A percentile compares a stretch with the other conserved stretches of the same genome.
Evolutionary conservation across 345 rosid species (phyloP).

Genomic region (Citrus sp.): DNA sequence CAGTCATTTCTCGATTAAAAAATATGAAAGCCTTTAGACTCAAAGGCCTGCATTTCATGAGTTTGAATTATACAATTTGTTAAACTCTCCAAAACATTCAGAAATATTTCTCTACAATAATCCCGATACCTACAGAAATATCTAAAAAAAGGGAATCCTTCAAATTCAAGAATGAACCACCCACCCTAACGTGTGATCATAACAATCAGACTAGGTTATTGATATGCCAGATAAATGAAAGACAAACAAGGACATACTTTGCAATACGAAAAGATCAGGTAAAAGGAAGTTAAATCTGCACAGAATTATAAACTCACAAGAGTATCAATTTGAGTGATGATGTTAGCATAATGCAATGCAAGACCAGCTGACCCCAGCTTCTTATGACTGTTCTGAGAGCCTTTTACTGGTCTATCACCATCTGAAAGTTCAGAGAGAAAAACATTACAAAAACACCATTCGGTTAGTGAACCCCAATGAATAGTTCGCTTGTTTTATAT

Average conservation of each 20-base stretch:
- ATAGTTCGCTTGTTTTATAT: not conserved
- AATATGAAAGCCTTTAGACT: not conserved
- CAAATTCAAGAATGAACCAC: not conserved
- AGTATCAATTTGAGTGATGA: conserved; percentile 87
- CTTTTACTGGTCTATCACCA: conserved; percentile 43
- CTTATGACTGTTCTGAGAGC: conserved; percentile 37
- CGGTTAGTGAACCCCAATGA: not conserved
- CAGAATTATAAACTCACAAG: conserved; percentile 57
- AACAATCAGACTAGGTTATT: not conserved
- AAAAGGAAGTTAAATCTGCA: conserved; percentile 3
- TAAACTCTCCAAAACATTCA: not conserved
- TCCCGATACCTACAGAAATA: not conserved
- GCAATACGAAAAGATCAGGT: not conserved
- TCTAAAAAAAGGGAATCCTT: not conserved
- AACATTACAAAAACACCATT: conserved; percentile 2
- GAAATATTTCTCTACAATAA: not conserved
- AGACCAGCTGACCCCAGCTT: conserved; percentile 93
- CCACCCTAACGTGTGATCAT: not conserved
- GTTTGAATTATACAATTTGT: not conserved
- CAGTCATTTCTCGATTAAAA: not conserved
- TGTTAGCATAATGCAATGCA: conserved; percentile 96
- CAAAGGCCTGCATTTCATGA: not conserved
- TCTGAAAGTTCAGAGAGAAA: conserved; percentile 48
- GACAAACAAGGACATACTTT: not conserved
- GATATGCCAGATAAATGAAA: not conserved